phyloP scores from a whole-genome alignment of 768 basidiomycete genomes.

The Pisolithus microcarpus region DNA sequence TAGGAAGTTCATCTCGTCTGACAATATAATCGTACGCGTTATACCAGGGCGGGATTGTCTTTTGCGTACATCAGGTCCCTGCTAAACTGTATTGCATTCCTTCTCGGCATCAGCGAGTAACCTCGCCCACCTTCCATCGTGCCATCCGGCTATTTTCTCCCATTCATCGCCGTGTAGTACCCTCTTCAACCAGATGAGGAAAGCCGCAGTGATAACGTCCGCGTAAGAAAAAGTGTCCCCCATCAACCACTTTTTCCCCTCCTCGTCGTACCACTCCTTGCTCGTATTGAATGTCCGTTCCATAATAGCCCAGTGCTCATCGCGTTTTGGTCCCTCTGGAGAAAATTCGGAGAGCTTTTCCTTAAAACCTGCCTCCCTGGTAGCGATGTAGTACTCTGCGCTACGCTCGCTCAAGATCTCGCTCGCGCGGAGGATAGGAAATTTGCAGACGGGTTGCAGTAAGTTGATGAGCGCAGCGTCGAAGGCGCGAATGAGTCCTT shows the following conservation, averaged over 20 bases:
- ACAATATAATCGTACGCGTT: too few species aligned
- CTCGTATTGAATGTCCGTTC: slow-evolving; percentile 10
- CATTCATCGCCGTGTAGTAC: slow-evolving; percentile 20
- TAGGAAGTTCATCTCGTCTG: too few species aligned
- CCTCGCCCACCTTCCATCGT: slow-evolving; percentile 21
- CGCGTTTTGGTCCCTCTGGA: slow-evolving; percentile 28
- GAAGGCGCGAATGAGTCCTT: slow-evolving; percentile 18
- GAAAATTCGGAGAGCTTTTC: slow-evolving; percentile 29
- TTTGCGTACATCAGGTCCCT: neutral
- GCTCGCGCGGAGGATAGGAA: slow-evolving; percentile 16
- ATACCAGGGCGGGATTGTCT: too few species aligned
- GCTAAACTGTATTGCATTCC: slow-evolving; percentile 16
- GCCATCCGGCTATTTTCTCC: slow-evolving; percentile 15
- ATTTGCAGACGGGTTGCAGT: slow-evolving; percentile 1
- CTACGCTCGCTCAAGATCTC: slow-evolving; percentile 30
- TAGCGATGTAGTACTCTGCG: slow-evolving; percentile 31
- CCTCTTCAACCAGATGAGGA: slow-evolving; percentile 12
- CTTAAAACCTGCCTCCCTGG: slow-evolving; percentile 28
- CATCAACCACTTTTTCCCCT: slow-evolving; percentile 24
- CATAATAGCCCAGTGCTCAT: slow-evolving; percentile 18
- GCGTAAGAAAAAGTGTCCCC: slow-evolving; percentile 25
- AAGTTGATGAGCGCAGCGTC: slow-evolving; percentile 1
- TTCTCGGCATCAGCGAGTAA: slow-evolving; percentile 18
- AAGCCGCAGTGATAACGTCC: slow-evolving; percentile 18
- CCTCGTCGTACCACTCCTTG: slow-evolving; percentile 17